Base-by-base conservation (phyloP, 495 filamentous ascomycete genomes). In the Jackrogersella minutella region DNA sequence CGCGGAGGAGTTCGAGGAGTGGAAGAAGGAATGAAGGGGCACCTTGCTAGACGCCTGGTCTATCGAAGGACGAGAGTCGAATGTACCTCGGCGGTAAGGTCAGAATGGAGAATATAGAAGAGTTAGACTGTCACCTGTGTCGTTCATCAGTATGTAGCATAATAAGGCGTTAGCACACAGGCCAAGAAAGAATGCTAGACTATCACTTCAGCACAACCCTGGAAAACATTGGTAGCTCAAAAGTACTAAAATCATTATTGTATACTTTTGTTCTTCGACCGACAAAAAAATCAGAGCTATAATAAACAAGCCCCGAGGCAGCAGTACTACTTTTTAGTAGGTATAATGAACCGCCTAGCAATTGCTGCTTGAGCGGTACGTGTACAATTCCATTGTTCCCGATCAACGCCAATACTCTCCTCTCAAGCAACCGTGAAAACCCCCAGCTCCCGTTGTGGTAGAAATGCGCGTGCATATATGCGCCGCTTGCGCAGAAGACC, bases 1-100 rank as follows among this genome's bases (percentile, higher is more conserved):
- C 64, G 86, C 82, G 34, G 80, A 82, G 62, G 95, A 99, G 78
- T 93, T 92, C 76, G 85, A 90, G 70, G 81, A 78, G 66, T 98
- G 94, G 94, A 93, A 86, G 78, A 84, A 71, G 67, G 81, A 89
- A 64, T 96, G 72, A 77, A 44, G 21, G 2, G 31, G 19, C 1
- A 11, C 13, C 2, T 41, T 30, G 16, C n/a, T 0, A 37, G 5
- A 30, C 26, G 21, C n/a, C 19, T 24, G 8, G 21, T 37, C 21
- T 47, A 13, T 28, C 24, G 3, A 16, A 47, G 10, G 13, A 11
- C 2, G 10, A 47, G 8, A n/a, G 5, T 46, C 10, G 22, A 8
- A 30, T 2, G 40, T 9, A 10, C 22, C 17, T 1, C 22, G 17
- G 9, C 7, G 39, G 0, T 10, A 43, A 22, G 14, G 40, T 6